Evolutionary conservation across 75 land plant species (phyloP).

Genomic region (Pinus taeda): DNA sequence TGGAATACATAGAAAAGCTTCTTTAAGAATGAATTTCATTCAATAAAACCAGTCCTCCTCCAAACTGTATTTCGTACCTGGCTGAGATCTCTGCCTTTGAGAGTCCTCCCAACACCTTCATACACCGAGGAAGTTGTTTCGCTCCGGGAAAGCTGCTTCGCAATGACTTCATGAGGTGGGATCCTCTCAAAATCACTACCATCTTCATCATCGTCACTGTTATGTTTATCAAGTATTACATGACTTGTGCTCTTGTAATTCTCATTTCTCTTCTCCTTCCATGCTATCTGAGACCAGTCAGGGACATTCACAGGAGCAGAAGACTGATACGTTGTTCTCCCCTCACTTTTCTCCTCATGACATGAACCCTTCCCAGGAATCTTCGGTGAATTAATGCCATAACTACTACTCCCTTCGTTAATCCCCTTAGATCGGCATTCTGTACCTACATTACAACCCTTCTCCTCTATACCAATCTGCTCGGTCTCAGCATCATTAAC

Average conservation of each 20-base stretch:
- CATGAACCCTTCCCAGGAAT: too few relatives aligned
- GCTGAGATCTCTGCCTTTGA: conserved; percentile 83
- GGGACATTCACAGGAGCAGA: conserved; percentile 73
- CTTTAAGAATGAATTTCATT: conserved; percentile 8
- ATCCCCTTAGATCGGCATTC: neutral
- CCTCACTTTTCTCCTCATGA: neutral
- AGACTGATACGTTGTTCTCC: conserved; percentile 19
- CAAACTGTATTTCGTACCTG: conserved; percentile 73
- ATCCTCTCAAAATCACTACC: conserved; percentile 29
- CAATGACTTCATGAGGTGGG: conserved; percentile 73
- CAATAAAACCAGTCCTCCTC: conserved; percentile 67
- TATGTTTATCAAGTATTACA: neutral
- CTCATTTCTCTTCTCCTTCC: conserved; percentile 21
- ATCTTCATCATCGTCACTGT: conserved; percentile 8
- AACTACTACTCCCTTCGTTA: neutral
- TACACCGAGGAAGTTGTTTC: conserved; percentile 57
- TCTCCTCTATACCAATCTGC: neutral
- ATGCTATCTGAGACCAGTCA: conserved; percentile 55
- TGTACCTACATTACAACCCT: neutral
- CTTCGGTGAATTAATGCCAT: neutral
- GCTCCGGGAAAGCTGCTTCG: conserved; percentile 48
- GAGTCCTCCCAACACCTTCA: conserved; percentile 80
- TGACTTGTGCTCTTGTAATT: conserved; percentile 7
- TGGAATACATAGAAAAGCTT: too few relatives aligned
- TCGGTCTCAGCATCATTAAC: neutral